Percentiles rank a stretch among this genome's conserved stretches.
Conservation (phyloP, 208 protist genomes). For the Endotrypanum monterogeii region DNA sequence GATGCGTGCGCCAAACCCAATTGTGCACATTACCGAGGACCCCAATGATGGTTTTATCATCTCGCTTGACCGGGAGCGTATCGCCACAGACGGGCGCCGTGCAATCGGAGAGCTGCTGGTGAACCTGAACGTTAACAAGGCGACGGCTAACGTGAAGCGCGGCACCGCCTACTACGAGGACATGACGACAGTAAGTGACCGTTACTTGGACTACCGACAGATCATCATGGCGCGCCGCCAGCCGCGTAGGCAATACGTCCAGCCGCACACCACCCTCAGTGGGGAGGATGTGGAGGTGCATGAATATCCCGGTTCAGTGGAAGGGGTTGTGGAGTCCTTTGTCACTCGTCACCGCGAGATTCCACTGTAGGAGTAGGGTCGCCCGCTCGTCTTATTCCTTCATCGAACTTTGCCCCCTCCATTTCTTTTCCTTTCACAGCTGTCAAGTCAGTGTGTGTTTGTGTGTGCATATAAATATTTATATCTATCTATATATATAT, state of each 20-base stretch:
- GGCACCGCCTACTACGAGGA: conserved; percentile 58
- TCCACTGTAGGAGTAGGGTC: conserved; percentile 38
- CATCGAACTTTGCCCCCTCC: background rate
- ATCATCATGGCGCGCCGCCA: conserved; percentile 76
- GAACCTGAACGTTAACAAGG: conserved; percentile 80
- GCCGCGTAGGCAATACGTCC: conserved; percentile 90
- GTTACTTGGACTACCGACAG: conserved; percentile 72
- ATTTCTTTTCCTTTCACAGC: background rate
- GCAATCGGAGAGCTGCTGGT: conserved; percentile 78
- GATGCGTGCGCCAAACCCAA: conserved; percentile 46
- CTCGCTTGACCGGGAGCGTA: conserved; percentile 71
- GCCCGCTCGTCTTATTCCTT: background rate
- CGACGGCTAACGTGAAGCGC: conserved; percentile 64
- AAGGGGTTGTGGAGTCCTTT: conserved; percentile 59
- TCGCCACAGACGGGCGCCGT: conserved; percentile 70
- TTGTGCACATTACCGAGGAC: conserved; percentile 62
- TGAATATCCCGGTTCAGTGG: conserved; percentile 59
- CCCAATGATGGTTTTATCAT: conserved; percentile 64
- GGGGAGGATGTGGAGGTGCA: conserved; percentile 52
- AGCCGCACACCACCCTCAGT: conserved; percentile 63
- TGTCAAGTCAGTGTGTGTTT: background rate
- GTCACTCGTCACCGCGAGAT: conserved; percentile 57
- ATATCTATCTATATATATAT: too few species aligned
- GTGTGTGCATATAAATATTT: background rate
- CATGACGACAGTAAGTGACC: conserved; percentile 62